A percentile compares a stretch with the other conserved stretches of the same genome.
phyloP scores from a whole-genome alignment of 2,329 filamentous ascomycete species.

The Periconia sp. region DNA sequence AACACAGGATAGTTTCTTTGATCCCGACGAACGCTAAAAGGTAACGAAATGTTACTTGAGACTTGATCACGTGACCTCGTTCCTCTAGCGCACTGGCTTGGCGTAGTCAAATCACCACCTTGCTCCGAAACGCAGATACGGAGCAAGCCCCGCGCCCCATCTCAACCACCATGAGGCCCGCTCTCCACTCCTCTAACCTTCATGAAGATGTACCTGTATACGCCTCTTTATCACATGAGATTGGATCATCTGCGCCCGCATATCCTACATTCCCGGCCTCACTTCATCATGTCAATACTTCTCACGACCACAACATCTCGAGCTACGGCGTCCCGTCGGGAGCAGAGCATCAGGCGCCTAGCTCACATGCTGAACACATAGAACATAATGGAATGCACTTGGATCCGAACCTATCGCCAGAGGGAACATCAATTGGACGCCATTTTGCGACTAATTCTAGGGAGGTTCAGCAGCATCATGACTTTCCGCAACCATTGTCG shows the following conservation, averaged over 20 bases:
- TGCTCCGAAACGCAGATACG: constrained; percentile 18
- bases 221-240: constrained; percentile 7
- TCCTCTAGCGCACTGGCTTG: too few species aligned
- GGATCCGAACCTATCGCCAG: constrained; percentile 9
- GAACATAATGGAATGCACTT: constrained; percentile 17
- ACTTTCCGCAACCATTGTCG: background rate
- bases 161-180: constrained; percentile 14
- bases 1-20: too few species aligned
- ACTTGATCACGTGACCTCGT: too few species aligned
- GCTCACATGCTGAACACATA: constrained; percentile 10
- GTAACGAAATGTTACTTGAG: too few species aligned
- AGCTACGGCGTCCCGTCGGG: constrained; percentile 18
- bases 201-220: constrained; percentile 14
- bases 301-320: constrained; percentile 18
- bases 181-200: constrained; percentile 12
- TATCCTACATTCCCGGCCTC: constrained; percentile 25
- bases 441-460: background rate
- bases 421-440: background rate
- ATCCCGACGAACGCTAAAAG: too few species aligned
- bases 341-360: constrained; percentile 6
- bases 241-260: constrained; percentile 12
- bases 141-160: constrained; percentile 12
- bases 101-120: too few species aligned
- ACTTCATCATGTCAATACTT: constrained; percentile 23
- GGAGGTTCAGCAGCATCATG: constrained; percentile 4